A percentile compares a stretch with the other conserved stretches of the same genome.
phyloP scores from a whole-genome alignment of 2,329 filamentous ascomycete genomes.

The Raffaelea arxii region DNA sequence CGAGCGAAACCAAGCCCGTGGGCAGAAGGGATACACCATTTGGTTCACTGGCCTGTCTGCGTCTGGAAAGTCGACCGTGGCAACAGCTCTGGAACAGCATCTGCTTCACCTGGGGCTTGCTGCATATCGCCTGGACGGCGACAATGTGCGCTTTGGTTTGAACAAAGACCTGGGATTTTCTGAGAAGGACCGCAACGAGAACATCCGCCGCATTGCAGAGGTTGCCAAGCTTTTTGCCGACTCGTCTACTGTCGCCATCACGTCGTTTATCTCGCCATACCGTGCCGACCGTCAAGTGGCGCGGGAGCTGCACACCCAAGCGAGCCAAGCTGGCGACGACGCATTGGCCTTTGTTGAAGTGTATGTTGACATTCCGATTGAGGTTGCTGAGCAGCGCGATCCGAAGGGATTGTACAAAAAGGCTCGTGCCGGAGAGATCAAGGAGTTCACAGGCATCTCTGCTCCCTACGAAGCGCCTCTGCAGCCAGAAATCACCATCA shows the following conservation, averaged over 20 bases:
- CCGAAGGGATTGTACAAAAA: constrained; percentile 98
- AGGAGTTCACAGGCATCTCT: constrained; percentile 93
- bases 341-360: constrained; percentile 87
- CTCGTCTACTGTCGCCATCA: constrained; percentile 75
- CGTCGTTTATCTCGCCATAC: constrained; percentile 96
- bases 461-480: constrained; percentile 89
- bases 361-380: constrained; percentile 81
- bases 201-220: constrained; percentile 93
- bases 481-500: constrained; percentile 78
- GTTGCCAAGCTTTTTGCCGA: constrained; percentile 95
- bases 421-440: constrained; percentile 85
- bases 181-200: constrained; percentile 90
- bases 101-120: constrained; percentile 74
- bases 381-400: constrained; percentile 88
- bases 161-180: constrained; percentile 97
- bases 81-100: constrained; percentile 93
- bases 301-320: constrained; percentile 64
- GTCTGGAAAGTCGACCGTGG: constrained; percentile 94
- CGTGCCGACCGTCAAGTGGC: constrained; percentile 75
- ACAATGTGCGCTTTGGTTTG: constrained; percentile 95
- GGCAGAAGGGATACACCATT: constrained; percentile 85
- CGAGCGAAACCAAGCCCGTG: constrained; percentile 65
- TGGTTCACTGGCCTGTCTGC: constrained; percentile 97
- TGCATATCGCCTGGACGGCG: constrained; percentile 91
- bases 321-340: constrained; percentile 47